phyloP scores from a whole-genome alignment of 2,329 filamentous ascomycete species.

The Colletotrichum horii region DNA sequence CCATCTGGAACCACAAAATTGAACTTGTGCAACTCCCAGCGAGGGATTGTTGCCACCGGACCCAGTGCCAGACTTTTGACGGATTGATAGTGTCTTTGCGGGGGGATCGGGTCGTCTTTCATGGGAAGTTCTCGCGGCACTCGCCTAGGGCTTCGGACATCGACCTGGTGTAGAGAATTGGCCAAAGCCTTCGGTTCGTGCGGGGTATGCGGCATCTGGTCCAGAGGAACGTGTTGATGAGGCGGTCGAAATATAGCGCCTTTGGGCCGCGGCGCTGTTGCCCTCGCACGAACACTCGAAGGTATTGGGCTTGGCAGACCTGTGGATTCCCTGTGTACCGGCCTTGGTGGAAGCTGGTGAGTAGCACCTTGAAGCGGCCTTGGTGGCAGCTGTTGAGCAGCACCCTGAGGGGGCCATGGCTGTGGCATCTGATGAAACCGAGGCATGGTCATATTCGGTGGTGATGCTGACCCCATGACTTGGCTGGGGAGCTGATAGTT shows the following conservation, averaged over 20 bases:
- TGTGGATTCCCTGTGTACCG: background rate
- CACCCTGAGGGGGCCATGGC: background rate
- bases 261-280: background rate
- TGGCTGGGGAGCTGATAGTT: background rate
- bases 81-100: constrained; percentile 60
- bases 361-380: background rate
- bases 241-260: constrained; percentile 28
- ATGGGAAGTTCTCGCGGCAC: constrained; percentile 29
- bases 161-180: constrained; percentile 51
- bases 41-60: constrained; percentile 46
- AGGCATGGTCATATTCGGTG: background rate
- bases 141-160: constrained; percentile 53
- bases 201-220: constrained; percentile 46
- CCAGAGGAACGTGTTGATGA: constrained; percentile 20
- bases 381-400: background rate
- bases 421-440: background rate
- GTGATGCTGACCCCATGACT: background rate
- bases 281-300: background rate
- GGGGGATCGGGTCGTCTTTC: background rate
- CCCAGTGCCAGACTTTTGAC: constrained; percentile 54
- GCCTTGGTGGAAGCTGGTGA: background rate
- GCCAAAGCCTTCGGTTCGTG: constrained; percentile 46
- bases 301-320: background rate
- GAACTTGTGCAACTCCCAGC: constrained; percentile 45
- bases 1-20: constrained; percentile 49